Evolutionary conservation across 371 early-diverging fungal genomes (phyloP).

Genomic region (Haplosporangium sp.): DNA sequence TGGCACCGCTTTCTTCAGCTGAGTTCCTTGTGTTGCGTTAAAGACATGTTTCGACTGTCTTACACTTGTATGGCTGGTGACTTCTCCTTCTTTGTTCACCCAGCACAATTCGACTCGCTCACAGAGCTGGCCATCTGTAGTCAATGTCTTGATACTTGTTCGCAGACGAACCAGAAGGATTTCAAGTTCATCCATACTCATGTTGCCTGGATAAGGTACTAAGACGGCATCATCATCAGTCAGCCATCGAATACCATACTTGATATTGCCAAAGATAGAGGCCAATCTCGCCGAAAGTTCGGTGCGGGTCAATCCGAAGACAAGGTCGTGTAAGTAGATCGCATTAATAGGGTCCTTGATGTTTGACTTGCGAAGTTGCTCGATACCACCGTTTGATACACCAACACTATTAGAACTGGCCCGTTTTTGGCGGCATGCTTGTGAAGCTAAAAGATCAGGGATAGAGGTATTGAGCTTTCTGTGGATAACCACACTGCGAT

Average conservation of each 20-base stretch:
- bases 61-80: constrained; percentile 37
- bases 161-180: constrained; percentile 60
- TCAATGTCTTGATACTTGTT: constrained; percentile 53
- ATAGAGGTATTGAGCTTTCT: constrained; percentile 59
- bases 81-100: constrained; percentile 66
- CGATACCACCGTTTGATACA: constrained; percentile 28
- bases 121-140: constrained; percentile 53
- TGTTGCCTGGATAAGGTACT: constrained; percentile 57
- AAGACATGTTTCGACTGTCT: constrained; percentile 33
- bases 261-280: constrained; percentile 57
- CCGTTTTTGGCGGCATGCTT: constrained; percentile 45
- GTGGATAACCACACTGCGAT: constrained; percentile 75
- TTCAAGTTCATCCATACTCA: constrained; percentile 65
- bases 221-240: constrained; percentile 67
- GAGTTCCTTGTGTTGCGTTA: constrained; percentile 19
- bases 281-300: constrained; percentile 61
- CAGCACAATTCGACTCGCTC: constrained; percentile 70
- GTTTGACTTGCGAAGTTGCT: constrained; percentile 41
- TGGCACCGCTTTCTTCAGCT: constrained; percentile 22
- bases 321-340: constrained; percentile 63
- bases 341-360: constrained; percentile 66
- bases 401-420: background rate
- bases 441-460: constrained; percentile 53
- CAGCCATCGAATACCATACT: constrained; percentile 64
- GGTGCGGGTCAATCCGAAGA: constrained; percentile 63